Conservation (phyloP, 2,329 filamentous ascomycete species). For the Aspergillus sp. region DNA sequence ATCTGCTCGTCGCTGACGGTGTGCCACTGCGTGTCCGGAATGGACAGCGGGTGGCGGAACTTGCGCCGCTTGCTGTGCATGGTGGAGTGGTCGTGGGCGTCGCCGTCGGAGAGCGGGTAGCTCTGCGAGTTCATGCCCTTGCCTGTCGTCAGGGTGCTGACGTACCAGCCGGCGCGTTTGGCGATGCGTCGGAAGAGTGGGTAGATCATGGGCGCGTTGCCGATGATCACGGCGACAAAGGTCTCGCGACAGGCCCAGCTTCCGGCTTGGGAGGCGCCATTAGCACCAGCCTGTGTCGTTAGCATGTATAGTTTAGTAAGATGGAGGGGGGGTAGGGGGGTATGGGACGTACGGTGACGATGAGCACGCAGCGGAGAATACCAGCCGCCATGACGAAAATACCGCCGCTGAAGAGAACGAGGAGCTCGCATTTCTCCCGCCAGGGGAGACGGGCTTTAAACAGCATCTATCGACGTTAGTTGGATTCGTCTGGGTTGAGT, state of each 20-base stretch:
- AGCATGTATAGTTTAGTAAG: no score
- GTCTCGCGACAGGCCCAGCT: slow-evolving; percentile 47
- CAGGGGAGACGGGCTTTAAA: slow-evolving; percentile 51
- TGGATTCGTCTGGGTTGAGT: neutral
- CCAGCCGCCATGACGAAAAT: slow-evolving; percentile 55
- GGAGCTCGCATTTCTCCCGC: slow-evolving; percentile 52
- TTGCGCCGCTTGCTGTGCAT: slow-evolving; percentile 14
- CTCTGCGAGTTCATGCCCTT: slow-evolving; percentile 15
- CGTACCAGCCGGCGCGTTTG: slow-evolving; percentile 24
- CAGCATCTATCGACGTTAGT: slow-evolving; percentile 43
- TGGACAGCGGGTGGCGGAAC: slow-evolving; percentile 30
- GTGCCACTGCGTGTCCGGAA: slow-evolving; percentile 31
- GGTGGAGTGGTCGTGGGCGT: slow-evolving; percentile 5
- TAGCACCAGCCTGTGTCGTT: slow-evolving; percentile 26
- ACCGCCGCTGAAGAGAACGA: slow-evolving; percentile 55
- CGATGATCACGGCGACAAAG: slow-evolving; percentile 44
- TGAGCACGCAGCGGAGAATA: slow-evolving; percentile 53
- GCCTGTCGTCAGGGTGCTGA: slow-evolving; percentile 12
- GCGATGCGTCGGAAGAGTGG: slow-evolving; percentile 28
- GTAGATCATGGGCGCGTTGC: slow-evolving; percentile 45
- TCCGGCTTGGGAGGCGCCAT: slow-evolving; percentile 41
- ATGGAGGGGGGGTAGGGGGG: neutral
- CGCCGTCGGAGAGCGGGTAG: slow-evolving; percentile 23
- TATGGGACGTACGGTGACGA: slow-evolving; percentile 39
- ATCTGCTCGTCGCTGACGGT: slow-evolving; percentile 29